Base-by-base conservation (phyloP, 1,284 basidiomycete species). In the Tylopilus orsonianus region DNA sequence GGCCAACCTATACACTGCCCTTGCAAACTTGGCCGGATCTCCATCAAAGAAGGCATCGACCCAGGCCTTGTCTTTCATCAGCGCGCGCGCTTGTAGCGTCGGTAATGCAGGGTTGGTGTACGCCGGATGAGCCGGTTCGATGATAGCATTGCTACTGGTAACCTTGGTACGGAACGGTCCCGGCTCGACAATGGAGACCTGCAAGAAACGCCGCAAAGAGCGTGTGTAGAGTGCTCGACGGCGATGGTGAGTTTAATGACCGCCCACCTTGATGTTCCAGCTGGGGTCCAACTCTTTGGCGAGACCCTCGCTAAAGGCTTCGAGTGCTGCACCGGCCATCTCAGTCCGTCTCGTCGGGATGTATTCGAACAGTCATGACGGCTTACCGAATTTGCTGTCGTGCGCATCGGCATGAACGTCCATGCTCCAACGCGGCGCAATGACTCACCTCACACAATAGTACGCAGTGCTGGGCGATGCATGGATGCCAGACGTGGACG, bases 251-350 rank as follows among this genome's bases (percentile, higher is more conserved):
- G 13, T 14, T 14, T 30, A n/a, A n/a, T n/a, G n/a, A n/a, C 13
- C 14, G 20, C n/a, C 37, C 33, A 54, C 60, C 41, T 62, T 56
- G 45, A 62, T 58, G 32, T 62, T 53, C 60, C 60, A 64, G 3
- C 36, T 12, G 23, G 56, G 62, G 16, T 56, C 18, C 18, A 54
- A 36, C 16, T 61, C 61, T 7, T 27, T 12, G 2, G 49, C 50
- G 4, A 60, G 45, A 4, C 53, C 48, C 24, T 61, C 60, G n/a
- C 49, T 54, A 1, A 60, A 27, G 0, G 33, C 53, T 33, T 63
- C 58, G 1, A 65, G 43, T 9, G 62, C 60, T 61, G 27, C 4
- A 30, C 4, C 2, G 30, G 40, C 8, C 20, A 32, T 36, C 19
- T 8, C 33, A 18, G n/a, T 52, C 30, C 46, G 33, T 36, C 20